Evolutionary conservation across 805 yeast genomes (phyloP), one percentile per base, ranked within the genome.

Genomic region (Starmerella scarabaei): DNA sequence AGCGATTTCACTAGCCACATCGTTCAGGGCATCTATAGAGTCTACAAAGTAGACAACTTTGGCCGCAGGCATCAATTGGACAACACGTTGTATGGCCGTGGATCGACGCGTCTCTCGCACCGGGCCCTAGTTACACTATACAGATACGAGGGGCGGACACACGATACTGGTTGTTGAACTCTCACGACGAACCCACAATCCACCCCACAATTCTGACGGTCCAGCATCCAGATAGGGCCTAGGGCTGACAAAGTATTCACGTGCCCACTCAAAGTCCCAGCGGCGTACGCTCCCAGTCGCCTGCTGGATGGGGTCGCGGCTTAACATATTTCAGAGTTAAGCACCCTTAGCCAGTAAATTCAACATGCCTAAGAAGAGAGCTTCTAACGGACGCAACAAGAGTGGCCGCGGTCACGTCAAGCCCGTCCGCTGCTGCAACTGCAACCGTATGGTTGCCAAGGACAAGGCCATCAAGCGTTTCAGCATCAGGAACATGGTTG

Each of bases 311-410:
- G 33, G 26, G n/a, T 21, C 33, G 34, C 40, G 30, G 33, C 38
- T 5, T 29, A 5, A 41, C 34, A 41, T 34, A 47, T 35, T 38
- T 38, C 43, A 49, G 37, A 24, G 35, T 35, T 21, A 33, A n/a
- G n/a, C 33, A 32, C 30, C 30, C 26, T 27, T 20, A 33, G 40
- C 41, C 36, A 15, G 15, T 33, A 34, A 34, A 35, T 26, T 45
- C 57, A 77, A 69, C 56, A 91, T 91, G 99, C 97, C 98, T 73
- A 91, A 91, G 84, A 91, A 91, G 97, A 88, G 99, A 86, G 85
- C 97, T 72, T 85, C 96, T 91, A 85, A 86, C 96, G 99, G 99
- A 80, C 88, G 99, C 79, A 91, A 91, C 93, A 91, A 91, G 93
- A 86, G 85, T 77, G 97, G 97, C 69, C 91, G 99, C 84, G 99